phyloP scores from a whole-genome alignment of 2,329 filamentous ascomycete genomes.

The Aureobasidium sp. region DNA sequence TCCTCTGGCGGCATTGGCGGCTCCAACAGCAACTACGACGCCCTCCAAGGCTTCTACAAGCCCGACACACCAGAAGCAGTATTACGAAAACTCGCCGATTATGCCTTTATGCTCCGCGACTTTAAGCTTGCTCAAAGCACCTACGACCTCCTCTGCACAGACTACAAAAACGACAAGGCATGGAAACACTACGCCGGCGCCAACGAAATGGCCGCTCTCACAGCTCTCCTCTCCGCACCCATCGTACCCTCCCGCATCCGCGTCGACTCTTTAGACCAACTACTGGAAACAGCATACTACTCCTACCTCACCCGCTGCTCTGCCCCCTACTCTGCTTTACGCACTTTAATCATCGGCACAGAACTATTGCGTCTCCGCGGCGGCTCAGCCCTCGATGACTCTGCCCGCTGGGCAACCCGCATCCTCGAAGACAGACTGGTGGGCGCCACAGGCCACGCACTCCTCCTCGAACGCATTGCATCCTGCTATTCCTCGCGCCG shows the following conservation, averaged over 20 bases:
- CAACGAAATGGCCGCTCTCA: conserved; percentile 90
- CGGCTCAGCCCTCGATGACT: conserved; percentile 74
- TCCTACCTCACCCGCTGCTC: conserved; percentile 84
- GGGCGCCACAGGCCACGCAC: conserved; percentile 67
- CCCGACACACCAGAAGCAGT: conserved; percentile 81
- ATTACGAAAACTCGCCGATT: conserved; percentile 89
- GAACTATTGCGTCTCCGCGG: conserved; percentile 79
- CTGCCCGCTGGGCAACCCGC: conserved; percentile 74
- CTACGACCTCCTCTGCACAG: conserved; percentile 80
- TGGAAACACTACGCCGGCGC: conserved; percentile 92
- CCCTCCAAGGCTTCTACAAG: conserved; percentile 69
- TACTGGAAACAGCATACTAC: conserved; percentile 85
- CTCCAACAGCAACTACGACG: conserved; percentile 66
- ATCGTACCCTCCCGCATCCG: conserved; percentile 63
- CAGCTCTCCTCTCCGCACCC: conserved; percentile 70
- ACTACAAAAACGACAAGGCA: conserved; percentile 92
- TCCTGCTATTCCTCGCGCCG: conserved; percentile 73
- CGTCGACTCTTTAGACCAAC: conserved; percentile 72
- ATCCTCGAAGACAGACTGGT: conserved; percentile 73
- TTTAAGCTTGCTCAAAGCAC: conserved; percentile 89
- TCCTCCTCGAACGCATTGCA: conserved; percentile 79
- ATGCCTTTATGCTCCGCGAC: conserved; percentile 93
- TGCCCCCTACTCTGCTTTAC: conserved; percentile 70
- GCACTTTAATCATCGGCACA: conserved; percentile 66
- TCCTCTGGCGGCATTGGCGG: conserved; percentile 49